Conservation (phyloP, 345 rosid genomes). For the Triadica sebifera region DNA sequence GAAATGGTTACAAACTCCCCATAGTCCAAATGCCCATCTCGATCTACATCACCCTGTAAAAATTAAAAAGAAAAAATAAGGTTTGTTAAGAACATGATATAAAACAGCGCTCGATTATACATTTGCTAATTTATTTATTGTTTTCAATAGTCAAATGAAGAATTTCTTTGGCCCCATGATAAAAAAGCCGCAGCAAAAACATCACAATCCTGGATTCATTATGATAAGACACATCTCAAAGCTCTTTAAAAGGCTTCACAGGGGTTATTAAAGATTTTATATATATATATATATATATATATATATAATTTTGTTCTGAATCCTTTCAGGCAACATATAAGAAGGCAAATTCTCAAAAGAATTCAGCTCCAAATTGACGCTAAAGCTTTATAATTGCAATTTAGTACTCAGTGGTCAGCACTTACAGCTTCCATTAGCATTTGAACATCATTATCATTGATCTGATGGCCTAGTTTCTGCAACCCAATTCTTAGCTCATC, state of each 20-base stretch:
- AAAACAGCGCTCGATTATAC: not conserved
- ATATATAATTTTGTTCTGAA: too few relatives aligned
- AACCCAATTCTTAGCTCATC: slow-evolving; percentile 33
- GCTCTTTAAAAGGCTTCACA: not conserved
- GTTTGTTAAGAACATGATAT: not conserved
- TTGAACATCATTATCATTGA: slow-evolving; percentile 29
- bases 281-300: too few relatives aligned
- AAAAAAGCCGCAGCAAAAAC: too few relatives aligned
- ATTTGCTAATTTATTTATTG: not conserved
- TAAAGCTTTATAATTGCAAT: not conserved
- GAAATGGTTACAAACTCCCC: slow-evolving; percentile 31
- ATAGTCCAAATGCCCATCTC: slow-evolving; percentile 31
- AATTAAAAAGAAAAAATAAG: not conserved
- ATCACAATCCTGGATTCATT: too few relatives aligned
- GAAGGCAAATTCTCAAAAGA: too few relatives aligned
- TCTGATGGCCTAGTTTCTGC: slow-evolving; percentile 33
- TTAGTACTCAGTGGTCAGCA: not conserved
- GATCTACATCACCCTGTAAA: slow-evolving; percentile 34
- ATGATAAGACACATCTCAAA: not conserved
- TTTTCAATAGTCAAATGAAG: not conserved
- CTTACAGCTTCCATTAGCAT: slow-evolving; percentile 38
- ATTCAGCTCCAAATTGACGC: too few relatives aligned
- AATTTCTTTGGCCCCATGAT: not conserved
- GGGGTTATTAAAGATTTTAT: not conserved
- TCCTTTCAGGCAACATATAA: too few relatives aligned